A percentile compares a stretch with the other conserved stretches of the same genome.
Evolutionary conservation across 2,329 filamentous ascomycete genomes (phyloP).

Genomic region (Eutypa lata): DNA sequence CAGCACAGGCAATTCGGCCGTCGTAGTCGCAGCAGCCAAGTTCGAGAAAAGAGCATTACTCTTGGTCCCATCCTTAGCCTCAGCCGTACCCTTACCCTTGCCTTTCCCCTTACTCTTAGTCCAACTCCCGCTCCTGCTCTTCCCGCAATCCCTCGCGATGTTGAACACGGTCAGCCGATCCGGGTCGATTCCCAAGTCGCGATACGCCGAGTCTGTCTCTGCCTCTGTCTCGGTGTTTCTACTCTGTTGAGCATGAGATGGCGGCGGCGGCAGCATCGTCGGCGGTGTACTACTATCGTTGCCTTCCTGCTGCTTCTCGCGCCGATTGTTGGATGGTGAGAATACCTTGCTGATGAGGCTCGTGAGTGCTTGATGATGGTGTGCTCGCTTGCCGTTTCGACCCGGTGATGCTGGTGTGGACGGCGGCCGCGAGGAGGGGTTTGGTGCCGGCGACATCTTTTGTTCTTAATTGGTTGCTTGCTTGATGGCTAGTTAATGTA

Average conservation of each 20-base stretch:
- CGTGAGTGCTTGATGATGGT: slow-evolving; percentile 26
- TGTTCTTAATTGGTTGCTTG: not conserved
- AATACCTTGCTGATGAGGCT: slow-evolving; percentile 43
- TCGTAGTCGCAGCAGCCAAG: too few relatives aligned
- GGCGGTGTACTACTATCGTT: slow-evolving; percentile 33
- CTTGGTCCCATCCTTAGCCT: too few relatives aligned
- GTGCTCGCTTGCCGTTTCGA: not conserved
- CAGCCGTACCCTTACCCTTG: too few relatives aligned
- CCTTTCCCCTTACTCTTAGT: too few relatives aligned
- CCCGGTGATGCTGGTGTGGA: not conserved
- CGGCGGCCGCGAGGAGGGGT: not conserved
- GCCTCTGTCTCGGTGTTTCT: slow-evolving; percentile 6
- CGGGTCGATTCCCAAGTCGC: slow-evolving; percentile 17
- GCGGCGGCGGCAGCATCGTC: slow-evolving; percentile 23
- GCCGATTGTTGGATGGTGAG: slow-evolving; percentile 39
- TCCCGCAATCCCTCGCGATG: slow-evolving; percentile 18
- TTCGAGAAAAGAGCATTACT: too few relatives aligned
- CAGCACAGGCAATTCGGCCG: too few relatives aligned
- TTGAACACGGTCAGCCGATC: slow-evolving; percentile 26
- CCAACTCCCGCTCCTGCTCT: too few relatives aligned
- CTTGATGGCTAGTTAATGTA: too few relatives aligned
- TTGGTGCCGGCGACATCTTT: not conserved
- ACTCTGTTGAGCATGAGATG: not conserved
- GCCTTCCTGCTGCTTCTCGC: slow-evolving; percentile 45
- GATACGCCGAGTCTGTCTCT: slow-evolving; percentile 20